Base-by-base conservation (phyloP, 2,329 filamentous ascomycete species). In the Penicillium glabrum region DNA sequence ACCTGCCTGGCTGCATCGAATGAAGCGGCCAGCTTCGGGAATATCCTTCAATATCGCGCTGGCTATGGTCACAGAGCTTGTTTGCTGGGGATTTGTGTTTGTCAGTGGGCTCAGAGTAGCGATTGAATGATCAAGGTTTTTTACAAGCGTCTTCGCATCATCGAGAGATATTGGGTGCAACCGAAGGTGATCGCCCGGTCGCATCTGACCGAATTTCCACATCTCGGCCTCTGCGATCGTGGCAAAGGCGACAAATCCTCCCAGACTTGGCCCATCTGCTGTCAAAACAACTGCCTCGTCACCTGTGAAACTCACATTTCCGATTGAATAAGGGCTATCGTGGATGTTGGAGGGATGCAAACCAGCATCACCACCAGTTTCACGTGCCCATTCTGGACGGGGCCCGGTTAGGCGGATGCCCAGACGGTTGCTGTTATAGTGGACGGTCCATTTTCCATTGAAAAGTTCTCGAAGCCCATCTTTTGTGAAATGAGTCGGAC, bases 131-230 rank as follows among this genome's bases (percentile, higher is more conserved):
- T 37, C 33, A n/a, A 37, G 5, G n/a, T 37, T 16, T 6, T 16
- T 37, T n/a, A 9, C n/a, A 16, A 44, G 41, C 41, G 19, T 19
- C 41, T 44, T 21, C 21, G 41, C 41, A 44, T 44, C 41, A 23
- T 24, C 49, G 23, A 52, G 35, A 33, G 35, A 43, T 26, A 52
- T 33, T 13, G 49, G 23, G 13, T 33, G 49, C 23, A 52, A 33
- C 26, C 49, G 37, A 21, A 52, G 23, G 26, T 24, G 35, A 45
- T 52, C 39, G 8, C 49, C 49, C 5, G 49, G 49, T 29, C 39
- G 23, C 49, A 52, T 44, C 39, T 52, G 49, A 43, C 49, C 49
- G 24, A 52, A 43, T 24, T 52, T 52, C 49, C 49, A 52, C 49
- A 52, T 52, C 37, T 52, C 49, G 1, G 37, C 49, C 16, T 41